Evolutionary conservation across 106 monocot genomes (phyloP), one percentile per base, ranked within the genome.

Genomic region (Vanilla planifolia): DNA sequence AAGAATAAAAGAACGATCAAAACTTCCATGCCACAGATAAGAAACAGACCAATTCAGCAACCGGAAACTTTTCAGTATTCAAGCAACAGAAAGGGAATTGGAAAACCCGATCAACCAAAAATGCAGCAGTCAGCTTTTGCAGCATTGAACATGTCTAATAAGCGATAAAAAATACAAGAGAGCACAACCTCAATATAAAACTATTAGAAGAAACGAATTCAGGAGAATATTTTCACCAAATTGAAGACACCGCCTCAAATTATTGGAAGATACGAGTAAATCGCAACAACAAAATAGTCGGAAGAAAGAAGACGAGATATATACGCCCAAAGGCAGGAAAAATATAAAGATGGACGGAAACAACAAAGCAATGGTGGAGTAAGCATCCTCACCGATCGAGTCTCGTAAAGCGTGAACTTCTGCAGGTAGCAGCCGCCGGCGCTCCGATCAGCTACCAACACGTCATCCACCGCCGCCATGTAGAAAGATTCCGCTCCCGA

Each of bases 401-500:
- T 89, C 70, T 85, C 81, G 48, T 81, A 89, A 16, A 89, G 89
- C 42, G 66, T 70, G 48, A 89, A 89, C 25, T 73, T 81, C 70
- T 81, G 78, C 26, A 89, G 81, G 53, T 7, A 53, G 15, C 14
- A 32, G 21, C 53, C 32, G 53, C 53, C 53, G 29, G 53, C 30
- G 30, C 15, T 25, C 67, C 76, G 65, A 76, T 73, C 20, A 88
- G 83, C 37, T 3, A 46, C 70, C 35, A 59, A 51, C 70, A 42
- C 21, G 6, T 37, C 53, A 53, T 53, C 30, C 55, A 27, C 45
- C 48, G 22, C 33, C n/a, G 10, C 46, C 76, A 55, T 51, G 51
- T 64, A 48, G 36, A 27, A 51, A 57, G n/a, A 45, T 43, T 33
- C 68, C 56, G 67, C 48, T 59, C 72, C 78, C 72, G 78, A 66